A percentile compares a stretch with the other conserved stretches of the same genome.
Conservation (phyloP, 2,329 filamentous ascomycete species). For the Fusarium incarnatum region DNA sequence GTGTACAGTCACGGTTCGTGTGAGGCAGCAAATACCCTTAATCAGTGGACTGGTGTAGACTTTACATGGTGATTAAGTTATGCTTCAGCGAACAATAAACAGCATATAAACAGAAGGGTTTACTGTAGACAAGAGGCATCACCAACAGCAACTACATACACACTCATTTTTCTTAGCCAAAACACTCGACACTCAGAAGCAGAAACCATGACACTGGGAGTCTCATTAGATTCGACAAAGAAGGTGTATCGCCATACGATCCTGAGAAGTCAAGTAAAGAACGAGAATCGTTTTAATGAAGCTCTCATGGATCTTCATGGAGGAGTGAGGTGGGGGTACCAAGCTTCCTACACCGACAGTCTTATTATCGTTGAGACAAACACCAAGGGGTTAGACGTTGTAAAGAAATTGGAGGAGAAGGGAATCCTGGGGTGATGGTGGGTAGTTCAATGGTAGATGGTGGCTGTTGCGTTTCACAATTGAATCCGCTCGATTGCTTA, state of each 20-base stretch:
- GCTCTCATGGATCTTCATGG: slow-evolving; percentile 2
- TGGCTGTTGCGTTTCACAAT: too few species aligned
- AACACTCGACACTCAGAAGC: neutral
- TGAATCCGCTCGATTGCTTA: neutral
- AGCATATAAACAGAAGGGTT: neutral
- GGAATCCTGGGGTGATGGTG: neutral
- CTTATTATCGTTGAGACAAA: slow-evolving; percentile 1
- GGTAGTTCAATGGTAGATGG: neutral
- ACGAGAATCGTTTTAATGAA: neutral
- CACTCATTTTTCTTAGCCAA: neutral
- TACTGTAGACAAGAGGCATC: neutral
- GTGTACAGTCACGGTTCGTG: neutral
- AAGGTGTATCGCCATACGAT: neutral
- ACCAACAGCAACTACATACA: neutral
- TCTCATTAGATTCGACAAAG: accelerated
- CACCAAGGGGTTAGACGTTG: neutral
- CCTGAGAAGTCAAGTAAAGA: neutral
- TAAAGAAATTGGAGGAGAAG: neutral
- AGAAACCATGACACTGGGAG: neutral
- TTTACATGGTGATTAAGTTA: neutral
- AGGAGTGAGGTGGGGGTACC: neutral
- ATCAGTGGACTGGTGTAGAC: neutral
- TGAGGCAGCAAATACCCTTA: accelerated
- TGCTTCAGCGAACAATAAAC: accelerated
- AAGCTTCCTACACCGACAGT: too few species aligned